Evolutionary conservation across 257 asterid species (phyloP).

Genomic region (Anisodus acutangulus): DNA sequence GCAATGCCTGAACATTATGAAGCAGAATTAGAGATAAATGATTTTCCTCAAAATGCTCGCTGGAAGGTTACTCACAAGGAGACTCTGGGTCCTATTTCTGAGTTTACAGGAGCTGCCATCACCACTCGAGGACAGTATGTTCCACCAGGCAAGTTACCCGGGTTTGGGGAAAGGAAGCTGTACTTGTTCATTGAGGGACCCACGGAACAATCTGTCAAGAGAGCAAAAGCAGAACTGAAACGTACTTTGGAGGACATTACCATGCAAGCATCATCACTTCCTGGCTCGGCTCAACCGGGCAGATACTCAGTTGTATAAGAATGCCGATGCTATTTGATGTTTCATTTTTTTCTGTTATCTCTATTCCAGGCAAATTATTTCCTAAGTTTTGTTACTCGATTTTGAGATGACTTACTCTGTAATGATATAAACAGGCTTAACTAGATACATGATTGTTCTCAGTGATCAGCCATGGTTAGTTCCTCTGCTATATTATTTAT

Average conservation of each 20-base stretch:
- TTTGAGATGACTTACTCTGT: slow-evolving; percentile 25
- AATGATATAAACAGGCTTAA: slow-evolving; percentile 29
- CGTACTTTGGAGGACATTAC: slow-evolving; percentile 91
- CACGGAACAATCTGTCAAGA: slow-evolving; percentile 84
- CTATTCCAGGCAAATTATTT: slow-evolving; percentile 12
- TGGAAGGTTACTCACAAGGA: slow-evolving; percentile 98
- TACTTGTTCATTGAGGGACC: slow-evolving; percentile 95
- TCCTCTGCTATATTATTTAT: slow-evolving; percentile 12
- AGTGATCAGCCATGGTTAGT: slow-evolving; percentile 27
- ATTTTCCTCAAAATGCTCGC: slow-evolving; percentile 93
- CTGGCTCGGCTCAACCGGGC: slow-evolving; percentile 91
- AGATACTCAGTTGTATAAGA: slow-evolving; percentile 71
- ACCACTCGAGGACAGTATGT: slow-evolving; percentile 83
- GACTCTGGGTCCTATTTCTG: slow-evolving; percentile 90
- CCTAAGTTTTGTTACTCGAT: not conserved
- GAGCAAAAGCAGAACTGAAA: slow-evolving; percentile 87
- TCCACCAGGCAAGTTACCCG: slow-evolving; percentile 72
- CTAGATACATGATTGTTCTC: slow-evolving; percentile 23
- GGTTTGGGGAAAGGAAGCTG: slow-evolving; percentile 83
- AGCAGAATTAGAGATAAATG: slow-evolving; percentile 89
- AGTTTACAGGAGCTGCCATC: slow-evolving; percentile 95
- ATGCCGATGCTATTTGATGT: not conserved
- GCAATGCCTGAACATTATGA: slow-evolving; percentile 85
- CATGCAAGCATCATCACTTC: slow-evolving; percentile 80
- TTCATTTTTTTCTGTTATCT: not conserved